Evolutionary conservation across 2,329 filamentous ascomycete genomes (phyloP).

Genomic region (Bipolaris oryzae): DNA sequence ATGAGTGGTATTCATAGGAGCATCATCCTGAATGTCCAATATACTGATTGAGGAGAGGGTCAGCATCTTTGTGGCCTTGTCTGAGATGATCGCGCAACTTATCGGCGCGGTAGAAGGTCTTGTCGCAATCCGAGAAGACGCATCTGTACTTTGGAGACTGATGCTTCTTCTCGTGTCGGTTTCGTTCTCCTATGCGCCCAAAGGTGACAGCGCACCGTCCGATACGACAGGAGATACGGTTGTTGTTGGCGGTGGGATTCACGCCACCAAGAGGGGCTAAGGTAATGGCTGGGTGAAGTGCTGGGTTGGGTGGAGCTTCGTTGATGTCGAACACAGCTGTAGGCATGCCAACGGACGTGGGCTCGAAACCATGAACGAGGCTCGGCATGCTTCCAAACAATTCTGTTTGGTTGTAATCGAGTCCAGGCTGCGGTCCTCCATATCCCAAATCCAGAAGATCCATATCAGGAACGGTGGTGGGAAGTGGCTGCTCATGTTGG

Average conservation of each 20-base stretch:
- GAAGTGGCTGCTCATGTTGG: too few relatives aligned
- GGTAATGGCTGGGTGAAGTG: not conserved
- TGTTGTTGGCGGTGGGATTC: not conserved
- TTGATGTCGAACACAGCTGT: not conserved
- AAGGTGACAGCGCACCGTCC: constrained; percentile 12
- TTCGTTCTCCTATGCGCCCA: constrained; percentile 19
- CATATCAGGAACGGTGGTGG: too few relatives aligned
- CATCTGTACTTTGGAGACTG: constrained; percentile 7
- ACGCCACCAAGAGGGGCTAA: not conserved
- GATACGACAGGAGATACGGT: constrained; percentile 3
- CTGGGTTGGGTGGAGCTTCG: not conserved
- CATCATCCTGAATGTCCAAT: not conserved
- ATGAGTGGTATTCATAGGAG: too few relatives aligned
- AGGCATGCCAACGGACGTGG: not conserved
- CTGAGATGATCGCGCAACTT: constrained; percentile 24
- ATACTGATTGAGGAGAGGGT: not conserved
- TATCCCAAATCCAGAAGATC: too few relatives aligned
- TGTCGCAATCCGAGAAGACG: constrained; percentile 11
- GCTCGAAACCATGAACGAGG: not conserved
- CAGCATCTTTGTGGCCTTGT: constrained; percentile 8
- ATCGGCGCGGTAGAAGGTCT: constrained; percentile 22
- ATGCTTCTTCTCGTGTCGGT: constrained; percentile 28
- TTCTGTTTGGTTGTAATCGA: too few relatives aligned
- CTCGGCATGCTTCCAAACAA: too few relatives aligned
- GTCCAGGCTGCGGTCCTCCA: too few relatives aligned